A percentile compares a stretch with the other conserved stretches of the same genome.
These are phyloP conservation scores for Silene vulgaris DNA, from an alignment of 179 eudicot genomes.

Conservation along the genomic window DNA sequence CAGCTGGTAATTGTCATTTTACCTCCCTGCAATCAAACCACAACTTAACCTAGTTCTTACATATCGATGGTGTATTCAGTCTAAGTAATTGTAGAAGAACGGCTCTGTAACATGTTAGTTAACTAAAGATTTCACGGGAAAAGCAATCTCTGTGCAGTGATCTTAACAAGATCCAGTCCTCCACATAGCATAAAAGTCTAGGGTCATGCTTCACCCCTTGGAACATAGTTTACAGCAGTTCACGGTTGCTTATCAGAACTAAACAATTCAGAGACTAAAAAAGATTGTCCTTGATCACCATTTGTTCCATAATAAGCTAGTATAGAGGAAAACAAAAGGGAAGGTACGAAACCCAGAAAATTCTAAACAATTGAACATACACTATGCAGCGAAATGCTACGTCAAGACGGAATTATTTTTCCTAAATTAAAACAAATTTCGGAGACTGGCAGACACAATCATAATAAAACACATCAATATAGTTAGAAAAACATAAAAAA, in stretches of 20 bases:
- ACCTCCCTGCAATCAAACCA: background rate
- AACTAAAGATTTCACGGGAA: background rate
- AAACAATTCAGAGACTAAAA: background rate
- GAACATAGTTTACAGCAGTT: background rate
- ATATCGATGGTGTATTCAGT: background rate
- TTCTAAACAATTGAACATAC: background rate
- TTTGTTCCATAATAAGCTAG: background rate
- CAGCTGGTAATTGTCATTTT: background rate
- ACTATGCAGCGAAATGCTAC: background rate
- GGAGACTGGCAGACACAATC: background rate
- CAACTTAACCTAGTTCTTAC: conserved; percentile 1
- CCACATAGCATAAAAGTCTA: too few species aligned
- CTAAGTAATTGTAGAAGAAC: background rate
- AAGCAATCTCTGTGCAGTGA: background rate
- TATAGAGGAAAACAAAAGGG: background rate
- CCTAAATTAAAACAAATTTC: background rate
- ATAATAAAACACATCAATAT: background rate
- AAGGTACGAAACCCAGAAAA: background rate
- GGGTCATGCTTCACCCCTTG: background rate
- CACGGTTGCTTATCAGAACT: background rate
- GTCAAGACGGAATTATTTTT: background rate
- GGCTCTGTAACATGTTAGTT: background rate
- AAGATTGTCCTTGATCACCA: too few species aligned
- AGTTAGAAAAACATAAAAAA: background rate
- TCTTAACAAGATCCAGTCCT: background rate